Percentiles rank a stretch among this genome's conserved stretches.
phyloP scores from a whole-genome alignment of 805 yeast genomes.

The Kockiozyma suomiensis region DNA sequence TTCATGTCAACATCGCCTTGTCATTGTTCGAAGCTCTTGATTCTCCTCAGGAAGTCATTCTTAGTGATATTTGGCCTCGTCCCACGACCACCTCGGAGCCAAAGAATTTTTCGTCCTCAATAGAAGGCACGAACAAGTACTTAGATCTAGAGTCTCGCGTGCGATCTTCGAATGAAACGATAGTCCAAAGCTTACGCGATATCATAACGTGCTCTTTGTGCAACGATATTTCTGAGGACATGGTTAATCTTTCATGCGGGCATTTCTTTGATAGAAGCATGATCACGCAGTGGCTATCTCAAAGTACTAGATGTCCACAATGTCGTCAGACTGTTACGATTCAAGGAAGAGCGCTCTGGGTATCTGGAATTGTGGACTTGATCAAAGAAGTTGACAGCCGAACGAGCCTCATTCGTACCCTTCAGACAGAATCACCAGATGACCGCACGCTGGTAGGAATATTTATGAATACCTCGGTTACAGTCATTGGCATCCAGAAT shows the following conservation, averaged over 20 bases:
- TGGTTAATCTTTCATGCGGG: slow-evolving; percentile 26
- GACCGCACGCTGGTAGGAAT: slow-evolving; percentile 11
- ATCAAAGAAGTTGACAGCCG: slow-evolving; percentile 18
- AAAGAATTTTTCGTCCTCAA: not conserved
- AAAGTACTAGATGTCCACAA: slow-evolving; percentile 13
- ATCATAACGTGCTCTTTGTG: slow-evolving; percentile 18
- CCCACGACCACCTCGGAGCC: not conserved
- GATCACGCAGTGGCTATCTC: slow-evolving; percentile 14
- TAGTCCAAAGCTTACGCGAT: slow-evolving; percentile 6
- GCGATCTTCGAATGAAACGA: not conserved
- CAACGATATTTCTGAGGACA: slow-evolving; percentile 10
- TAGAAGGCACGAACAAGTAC: not conserved
- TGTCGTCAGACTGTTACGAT: slow-evolving; percentile 10
- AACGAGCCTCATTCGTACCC: not conserved
- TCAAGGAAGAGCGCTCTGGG: slow-evolving; percentile 22
- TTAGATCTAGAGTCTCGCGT: not conserved
- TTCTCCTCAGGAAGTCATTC: slow-evolving; percentile 7
- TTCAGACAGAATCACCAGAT: not conserved
- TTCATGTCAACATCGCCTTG: slow-evolving; percentile 2
- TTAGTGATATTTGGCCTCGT: slow-evolving; percentile 23
- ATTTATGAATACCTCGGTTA: slow-evolving; percentile 7
- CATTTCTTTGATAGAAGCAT: slow-evolving; percentile 14
- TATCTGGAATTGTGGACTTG: slow-evolving; percentile 8
- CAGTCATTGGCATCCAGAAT: slow-evolving; percentile 18
- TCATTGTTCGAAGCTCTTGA: slow-evolving; percentile 12